Evolutionary conservation across 164 flowering plant species (phyloP).

Genomic region (Stephania yunnanensis): DNA sequence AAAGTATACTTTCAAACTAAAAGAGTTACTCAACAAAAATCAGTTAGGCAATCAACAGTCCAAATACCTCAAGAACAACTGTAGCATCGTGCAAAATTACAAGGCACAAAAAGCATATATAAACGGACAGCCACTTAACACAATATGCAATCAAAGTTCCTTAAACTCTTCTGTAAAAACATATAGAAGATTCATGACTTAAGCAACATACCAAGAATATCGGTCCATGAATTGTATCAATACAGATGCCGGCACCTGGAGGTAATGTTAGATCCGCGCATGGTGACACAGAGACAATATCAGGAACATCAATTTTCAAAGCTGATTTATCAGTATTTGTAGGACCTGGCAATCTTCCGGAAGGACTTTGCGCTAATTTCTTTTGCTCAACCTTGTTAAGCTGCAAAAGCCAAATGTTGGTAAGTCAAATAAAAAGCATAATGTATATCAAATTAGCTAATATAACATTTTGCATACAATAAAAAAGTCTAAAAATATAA

Average conservation of each 20-base stretch:
- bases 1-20: neutral
- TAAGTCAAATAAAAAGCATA: neutral
- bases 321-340: constrained; percentile 29
- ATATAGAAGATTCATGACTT: neutral
- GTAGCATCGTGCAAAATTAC: neutral
- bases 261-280: constrained; percentile 95
- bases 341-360: constrained; percentile 36
- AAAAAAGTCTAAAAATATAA: no score
- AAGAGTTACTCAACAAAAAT: neutral
- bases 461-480: no score
- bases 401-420: constrained; percentile 23
- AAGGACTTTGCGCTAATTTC: constrained; percentile 38
- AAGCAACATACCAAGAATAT: constrained; percentile 61
- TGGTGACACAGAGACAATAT: constrained; percentile 43
- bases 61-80: no score
- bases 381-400: constrained; percentile 47
- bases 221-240: constrained; percentile 81
- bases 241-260: constrained; percentile 91
- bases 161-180: neutral
- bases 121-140: neutral
- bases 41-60: neutral
- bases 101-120: neutral
- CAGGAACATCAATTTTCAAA: constrained; percentile 48
- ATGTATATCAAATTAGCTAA: neutral
- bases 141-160: neutral